Base-by-base conservation (phyloP, 2,329 filamentous ascomycete species). In the Aspergillus sp. region DNA sequence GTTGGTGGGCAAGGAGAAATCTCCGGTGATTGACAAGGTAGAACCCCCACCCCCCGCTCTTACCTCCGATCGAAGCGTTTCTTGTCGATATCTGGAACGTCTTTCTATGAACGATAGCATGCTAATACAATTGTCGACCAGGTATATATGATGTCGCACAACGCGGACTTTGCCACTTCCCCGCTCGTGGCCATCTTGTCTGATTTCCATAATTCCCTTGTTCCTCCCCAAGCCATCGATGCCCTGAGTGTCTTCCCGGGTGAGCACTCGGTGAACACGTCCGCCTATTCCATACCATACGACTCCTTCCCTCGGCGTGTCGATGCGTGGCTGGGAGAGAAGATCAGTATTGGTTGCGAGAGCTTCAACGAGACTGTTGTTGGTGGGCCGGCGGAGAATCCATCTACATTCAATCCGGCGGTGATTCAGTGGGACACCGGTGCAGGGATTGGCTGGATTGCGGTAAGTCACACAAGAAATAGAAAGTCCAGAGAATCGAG, bases 111-210 rank as follows among this genome's bases (percentile, higher is more conserved):
- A 29, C 26, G 12, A 36, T 14, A 11, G 10, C 12, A 36, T 36
- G 32, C 32, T 36, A 6, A 36, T 14, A 4, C 3, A 14, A 3
- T 1, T 14, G n/a, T 11, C 4, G 14, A 45, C 12, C 22, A 51
- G 47, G 54, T 56, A 9, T 51, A 51, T 18, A 51, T 51, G 54
- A 56, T 56, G 54, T 56, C 54, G 22, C 54, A 56, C 31, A 50
- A 51, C 24, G 26, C 54, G 7, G 54, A 56, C 16, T 56, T 56
- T 45, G 54, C 54, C 12, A 50, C 49, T 12, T 36, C 45, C 6
- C 54, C 47, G 31, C 46, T 56, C 9, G 47, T 56, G 11, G 54
- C 54, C n/a, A 22, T 56, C 12, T 31, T 56, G 31, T 49, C 46
- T 3, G 18, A 16, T 18, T 56, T 56, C 16, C 47, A 56, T 14